A percentile compares a stretch with the other conserved stretches of the same genome.
phyloP scores from a whole-genome alignment of 2,329 filamentous ascomycete species.

The Podosphaera leucotricha region DNA sequence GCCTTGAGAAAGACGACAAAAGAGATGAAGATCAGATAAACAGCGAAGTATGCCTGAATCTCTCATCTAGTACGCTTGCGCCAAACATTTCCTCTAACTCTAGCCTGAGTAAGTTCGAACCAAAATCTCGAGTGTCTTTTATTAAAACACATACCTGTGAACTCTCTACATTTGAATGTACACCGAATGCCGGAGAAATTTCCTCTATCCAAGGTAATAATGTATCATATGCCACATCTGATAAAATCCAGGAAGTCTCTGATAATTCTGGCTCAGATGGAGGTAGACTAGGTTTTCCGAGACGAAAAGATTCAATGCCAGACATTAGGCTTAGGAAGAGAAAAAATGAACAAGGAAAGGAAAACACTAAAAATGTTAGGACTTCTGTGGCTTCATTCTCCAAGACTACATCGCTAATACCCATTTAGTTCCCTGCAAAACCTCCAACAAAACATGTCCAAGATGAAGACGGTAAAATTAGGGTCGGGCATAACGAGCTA shows the following conservation, averaged over 20 bases:
- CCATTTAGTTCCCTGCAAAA: background rate
- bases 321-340: background rate
- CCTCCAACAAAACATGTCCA: background rate
- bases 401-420: background rate
- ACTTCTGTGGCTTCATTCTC: background rate
- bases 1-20: background rate
- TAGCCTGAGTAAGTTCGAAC: background rate
- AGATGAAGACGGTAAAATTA: background rate
- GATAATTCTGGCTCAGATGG: background rate
- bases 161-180: background rate
- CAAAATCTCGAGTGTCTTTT: background rate
- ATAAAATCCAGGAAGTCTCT: background rate
- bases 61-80: background rate
- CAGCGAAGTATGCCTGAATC: background rate
- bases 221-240: background rate
- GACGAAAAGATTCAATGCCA: background rate
- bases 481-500: background rate
- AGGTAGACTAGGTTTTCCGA: background rate
- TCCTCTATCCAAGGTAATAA: background rate
- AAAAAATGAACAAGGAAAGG: background rate
- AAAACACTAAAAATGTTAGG: background rate
- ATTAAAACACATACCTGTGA: background rate
- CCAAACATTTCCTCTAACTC: background rate
- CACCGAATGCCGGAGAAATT: background rate
- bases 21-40: background rate